A percentile compares a stretch with the other conserved stretches of the same genome.
phyloP scores from a whole-genome alignment of 441 rosid genomes.

The Theobroma grandiflorum region DNA sequence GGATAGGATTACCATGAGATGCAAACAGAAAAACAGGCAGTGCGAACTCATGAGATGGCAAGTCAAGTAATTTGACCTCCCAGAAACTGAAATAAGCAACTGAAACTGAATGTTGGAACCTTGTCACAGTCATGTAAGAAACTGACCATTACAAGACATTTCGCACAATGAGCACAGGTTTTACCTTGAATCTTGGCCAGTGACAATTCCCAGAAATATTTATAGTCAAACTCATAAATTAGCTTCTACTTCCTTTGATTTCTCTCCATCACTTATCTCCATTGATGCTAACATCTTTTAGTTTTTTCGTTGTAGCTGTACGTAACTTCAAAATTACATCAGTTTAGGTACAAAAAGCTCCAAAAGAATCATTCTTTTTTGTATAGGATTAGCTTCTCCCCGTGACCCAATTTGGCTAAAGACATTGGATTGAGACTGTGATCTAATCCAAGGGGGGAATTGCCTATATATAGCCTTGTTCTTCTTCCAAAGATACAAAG shows the following conservation, averaged over 20 bases:
- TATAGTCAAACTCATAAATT: background rate
- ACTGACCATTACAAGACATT: background rate
- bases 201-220: no score
- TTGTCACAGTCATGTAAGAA: background rate
- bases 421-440: background rate
- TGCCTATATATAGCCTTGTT: slow-evolving; percentile 11
- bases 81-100: no score
- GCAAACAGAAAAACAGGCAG: no score
- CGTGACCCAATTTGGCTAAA: background rate
- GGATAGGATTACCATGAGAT: no score
- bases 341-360: no score
- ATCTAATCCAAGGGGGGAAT: background rate
- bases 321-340: no score
- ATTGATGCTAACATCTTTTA: background rate
- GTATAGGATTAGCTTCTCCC: background rate
- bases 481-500: slow-evolving; percentile 25
- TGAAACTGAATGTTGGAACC: no score
- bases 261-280: background rate
- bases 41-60: no score
- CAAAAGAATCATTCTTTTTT: no score
- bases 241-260: background rate
- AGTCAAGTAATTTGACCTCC: no score
- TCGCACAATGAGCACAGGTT: background rate
- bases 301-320: no score
- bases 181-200: background rate